Base-by-base conservation (phyloP, 139 green algal species). In the Chlorella sp. region DNA sequence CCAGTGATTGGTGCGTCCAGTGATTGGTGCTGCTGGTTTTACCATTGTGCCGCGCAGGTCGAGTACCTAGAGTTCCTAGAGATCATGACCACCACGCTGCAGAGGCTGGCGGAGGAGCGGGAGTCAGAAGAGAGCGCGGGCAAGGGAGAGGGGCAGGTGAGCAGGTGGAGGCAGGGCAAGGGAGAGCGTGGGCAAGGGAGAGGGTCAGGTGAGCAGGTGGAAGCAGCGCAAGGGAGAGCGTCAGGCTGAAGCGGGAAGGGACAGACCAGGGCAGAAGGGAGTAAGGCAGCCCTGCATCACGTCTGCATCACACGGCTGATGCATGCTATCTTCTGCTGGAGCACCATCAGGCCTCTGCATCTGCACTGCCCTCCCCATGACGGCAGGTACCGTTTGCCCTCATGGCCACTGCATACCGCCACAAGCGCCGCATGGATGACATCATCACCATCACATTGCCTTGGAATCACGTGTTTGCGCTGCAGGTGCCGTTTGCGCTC, bases 401-500 rank as follows among this genome's bases (percentile, higher is more conserved):
- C n/a, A 83, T 89, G 74, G 87, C 86, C 4, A 87, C 85, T 24
- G 88, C 86, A 2, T 92, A 91, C 76, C 77, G 85, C 5, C 82
- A 88, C 34, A 92, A 92, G 73, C 86, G 88, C 35, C 76, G 92
- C 17, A 88, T 94, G 80, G 80, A 88, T 65, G 89, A 86, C 26
- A 77, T 94, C 69, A 83, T 90, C 63, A n/a, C n/a, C n/a, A n/a
- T n/a, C n/a, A n/a, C n/a, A n/a, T n/a, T n/a, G n/a, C n/a, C n/a
- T n/a, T n/a, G n/a, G n/a, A n/a, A n/a, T n/a, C n/a, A n/a, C n/a
- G n/a, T n/a, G n/a, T n/a, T n/a, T n/a, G n/a, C n/a, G n/a, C n/a
- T n/a, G 62, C 74, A 84, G 73, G 76, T 90, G 32, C 85, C 86
- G 0, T 88, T 91, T 70, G 77, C 76, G 14, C 76, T 91, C n/a